Percentiles rank a stretch among this genome's conserved stretches.
phyloP scores from a whole-genome alignment of 805 yeast genomes.

The Yarrowia keelungensis region DNA sequence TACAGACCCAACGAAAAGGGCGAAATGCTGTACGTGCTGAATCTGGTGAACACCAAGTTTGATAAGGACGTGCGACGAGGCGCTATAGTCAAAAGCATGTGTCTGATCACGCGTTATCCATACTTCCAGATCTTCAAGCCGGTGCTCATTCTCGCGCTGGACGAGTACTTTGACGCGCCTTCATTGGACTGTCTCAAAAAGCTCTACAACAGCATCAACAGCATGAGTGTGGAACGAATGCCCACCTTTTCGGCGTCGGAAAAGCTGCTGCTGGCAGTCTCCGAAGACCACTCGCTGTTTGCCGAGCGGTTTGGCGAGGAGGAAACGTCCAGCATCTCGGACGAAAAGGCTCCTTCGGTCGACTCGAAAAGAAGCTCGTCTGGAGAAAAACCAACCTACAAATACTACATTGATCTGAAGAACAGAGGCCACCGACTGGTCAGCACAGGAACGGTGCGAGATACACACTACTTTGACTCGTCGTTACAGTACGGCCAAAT shows the following conservation, averaged over 20 bases:
- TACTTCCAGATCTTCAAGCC: constrained; percentile 68
- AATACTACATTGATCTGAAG: constrained; percentile 45
- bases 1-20: constrained; percentile 48
- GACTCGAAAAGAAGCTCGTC: constrained; percentile 12
- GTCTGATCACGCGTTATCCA: constrained; percentile 61
- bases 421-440: constrained; percentile 44
- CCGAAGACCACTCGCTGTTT: constrained; percentile 45
- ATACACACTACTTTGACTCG: constrained; percentile 49
- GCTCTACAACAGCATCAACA: constrained; percentile 47
- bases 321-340: constrained; percentile 7
- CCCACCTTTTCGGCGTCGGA: constrained; percentile 47
- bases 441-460: constrained; percentile 41
- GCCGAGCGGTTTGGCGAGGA: constrained; percentile 44
- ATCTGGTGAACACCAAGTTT: constrained; percentile 60
- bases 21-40: constrained; percentile 61
- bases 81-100: constrained; percentile 63
- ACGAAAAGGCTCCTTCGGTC: constrained; percentile 4
- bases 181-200: constrained; percentile 43
- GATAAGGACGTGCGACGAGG: constrained; percentile 60
- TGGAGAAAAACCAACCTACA: constrained; percentile 32
- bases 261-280: constrained; percentile 45
- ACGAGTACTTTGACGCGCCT: constrained; percentile 53
- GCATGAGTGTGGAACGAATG: constrained; percentile 46
- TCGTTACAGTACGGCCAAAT: constrained; percentile 45
- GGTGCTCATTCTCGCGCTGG: constrained; percentile 60